A percentile compares a stretch with the other conserved stretches of the same genome.
phyloP scores from a whole-genome alignment of 2,329 filamentous ascomycete species.

The Fusarium acutatum region DNA sequence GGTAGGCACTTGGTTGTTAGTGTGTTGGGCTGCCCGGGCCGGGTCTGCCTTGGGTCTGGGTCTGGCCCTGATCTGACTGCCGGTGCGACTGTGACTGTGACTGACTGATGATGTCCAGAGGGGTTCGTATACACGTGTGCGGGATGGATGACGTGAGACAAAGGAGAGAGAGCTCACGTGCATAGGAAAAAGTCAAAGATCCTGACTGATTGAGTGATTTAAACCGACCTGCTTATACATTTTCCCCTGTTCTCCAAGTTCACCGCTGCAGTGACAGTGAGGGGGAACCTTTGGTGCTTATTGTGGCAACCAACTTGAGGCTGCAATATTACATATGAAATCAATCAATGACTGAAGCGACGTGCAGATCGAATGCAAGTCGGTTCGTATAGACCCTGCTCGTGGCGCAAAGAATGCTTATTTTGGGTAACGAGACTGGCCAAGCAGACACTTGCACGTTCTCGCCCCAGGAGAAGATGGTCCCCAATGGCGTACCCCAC shows the following conservation, averaged over 20 bases:
- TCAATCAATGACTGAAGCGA: background rate
- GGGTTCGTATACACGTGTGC: background rate
- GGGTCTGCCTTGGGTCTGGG: background rate
- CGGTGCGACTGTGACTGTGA: background rate
- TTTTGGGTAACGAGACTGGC: conserved; percentile 21
- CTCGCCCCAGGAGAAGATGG: background rate
- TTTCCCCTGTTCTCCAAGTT: background rate
- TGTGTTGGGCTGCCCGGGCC: background rate
- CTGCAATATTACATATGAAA: background rate
- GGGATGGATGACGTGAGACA: conserved; percentile 13
- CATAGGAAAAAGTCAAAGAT: background rate
- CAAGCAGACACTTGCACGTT: conserved; percentile 23
- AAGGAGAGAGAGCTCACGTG: conserved; percentile 1
- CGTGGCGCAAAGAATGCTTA: conserved; percentile 15
- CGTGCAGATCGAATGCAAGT: conserved; percentile 23
- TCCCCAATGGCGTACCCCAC: background rate
- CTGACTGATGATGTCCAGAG: background rate
- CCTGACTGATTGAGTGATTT: conserved; percentile 5
- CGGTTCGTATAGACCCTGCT: conserved; percentile 24
- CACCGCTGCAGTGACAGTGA: background rate
- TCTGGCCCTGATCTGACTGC: background rate
- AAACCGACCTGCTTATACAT: background rate
- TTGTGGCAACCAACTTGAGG: background rate
- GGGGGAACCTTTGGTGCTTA: conserved; percentile 1
- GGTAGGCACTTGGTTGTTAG: background rate